These are phyloP conservation scores for Alternaria panax DNA, from an alignment of 2,329 filamentous ascomycete genomes.

Conservation along the genomic window DNA sequence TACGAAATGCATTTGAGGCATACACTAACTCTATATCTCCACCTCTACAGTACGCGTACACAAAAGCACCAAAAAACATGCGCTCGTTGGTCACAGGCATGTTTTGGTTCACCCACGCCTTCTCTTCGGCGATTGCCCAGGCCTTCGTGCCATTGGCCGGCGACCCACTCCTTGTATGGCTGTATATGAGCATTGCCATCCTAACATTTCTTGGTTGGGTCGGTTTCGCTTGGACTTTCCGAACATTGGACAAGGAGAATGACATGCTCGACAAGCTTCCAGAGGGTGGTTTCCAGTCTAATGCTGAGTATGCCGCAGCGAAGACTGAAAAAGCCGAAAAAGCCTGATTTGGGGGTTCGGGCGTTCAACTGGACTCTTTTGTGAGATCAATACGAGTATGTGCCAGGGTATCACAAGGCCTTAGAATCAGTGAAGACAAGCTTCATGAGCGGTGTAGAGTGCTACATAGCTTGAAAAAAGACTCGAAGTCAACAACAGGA, in stretches of 20 bases:
- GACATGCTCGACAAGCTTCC: slow-evolving; percentile 45
- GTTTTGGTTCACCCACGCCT: slow-evolving; percentile 44
- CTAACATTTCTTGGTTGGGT: slow-evolving; percentile 40
- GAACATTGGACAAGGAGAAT: slow-evolving; percentile 38
- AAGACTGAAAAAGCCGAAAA: slow-evolving; percentile 20
- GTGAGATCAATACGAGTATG: background rate
- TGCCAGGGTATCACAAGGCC: background rate
- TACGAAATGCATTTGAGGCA: background rate
- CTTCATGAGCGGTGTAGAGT: background rate
- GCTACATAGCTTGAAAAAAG: background rate
- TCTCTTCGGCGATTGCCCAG: slow-evolving; percentile 33
- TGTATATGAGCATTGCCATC: slow-evolving; percentile 42
- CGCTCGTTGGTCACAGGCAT: slow-evolving; percentile 43
- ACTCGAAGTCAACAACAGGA: background rate
- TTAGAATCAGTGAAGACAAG: background rate
- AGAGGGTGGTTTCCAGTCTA: slow-evolving; percentile 28
- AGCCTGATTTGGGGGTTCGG: background rate
- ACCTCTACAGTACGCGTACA: slow-evolving; percentile 69
- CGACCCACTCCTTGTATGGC: slow-evolving; percentile 34
- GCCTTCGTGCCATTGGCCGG: slow-evolving; percentile 30
- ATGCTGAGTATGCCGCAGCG: slow-evolving; percentile 19
- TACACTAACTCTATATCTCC: background rate
- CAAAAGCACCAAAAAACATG: slow-evolving; percentile 73
- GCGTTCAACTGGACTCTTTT: background rate
- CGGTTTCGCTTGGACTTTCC: slow-evolving; percentile 40